These are phyloP conservation scores for Aspergillus arachidicola DNA, from an alignment of 2,329 filamentous ascomycete species.

Conservation along the genomic window DNA sequence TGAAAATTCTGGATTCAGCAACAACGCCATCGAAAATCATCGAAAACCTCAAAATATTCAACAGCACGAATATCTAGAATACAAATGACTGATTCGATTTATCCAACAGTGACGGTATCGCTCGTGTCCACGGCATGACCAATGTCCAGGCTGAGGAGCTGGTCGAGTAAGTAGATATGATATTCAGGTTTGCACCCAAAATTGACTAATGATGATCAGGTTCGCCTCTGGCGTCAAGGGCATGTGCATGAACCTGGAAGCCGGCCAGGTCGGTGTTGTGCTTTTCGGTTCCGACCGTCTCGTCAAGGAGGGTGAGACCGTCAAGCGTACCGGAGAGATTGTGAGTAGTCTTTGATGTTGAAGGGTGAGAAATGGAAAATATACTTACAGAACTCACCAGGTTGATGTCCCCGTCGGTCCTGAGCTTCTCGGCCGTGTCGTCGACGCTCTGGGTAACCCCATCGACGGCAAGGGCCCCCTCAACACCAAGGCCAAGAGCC, in stretches of 20 bases:
- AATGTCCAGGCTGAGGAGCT: conserved; percentile 99
- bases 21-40: conserved; percentile 33
- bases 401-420: conserved; percentile 94
- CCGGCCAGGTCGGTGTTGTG: conserved; percentile 99
- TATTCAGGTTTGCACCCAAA: conserved; percentile 20
- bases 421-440: conserved; percentile 94
- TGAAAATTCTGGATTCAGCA: conserved; percentile 34
- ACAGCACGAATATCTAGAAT: neutral
- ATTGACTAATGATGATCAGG: conserved; percentile 55
- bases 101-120: conserved; percentile 91
- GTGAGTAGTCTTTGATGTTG: conserved; percentile 60
- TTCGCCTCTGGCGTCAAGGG: conserved; percentile 99
- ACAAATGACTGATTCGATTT: conserved; percentile 23
- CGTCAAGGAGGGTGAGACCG: conserved; percentile 98
- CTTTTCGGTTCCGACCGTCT: conserved; percentile 99
- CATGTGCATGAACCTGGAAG: conserved; percentile 99
- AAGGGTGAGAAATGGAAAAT: neutral
- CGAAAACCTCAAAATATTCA: conserved; percentile 24
- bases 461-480: conserved; percentile 99
- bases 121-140: conserved; percentile 99
- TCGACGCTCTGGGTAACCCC: conserved; percentile 98
- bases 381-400: conserved; percentile 49
- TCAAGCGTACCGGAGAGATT: conserved; percentile 99
- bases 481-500: conserved; percentile 86
- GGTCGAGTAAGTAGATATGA: conserved; percentile 78